Conservation (phyloP, 2,329 filamentous ascomycete species). For the Venturia aucupariae region DNA sequence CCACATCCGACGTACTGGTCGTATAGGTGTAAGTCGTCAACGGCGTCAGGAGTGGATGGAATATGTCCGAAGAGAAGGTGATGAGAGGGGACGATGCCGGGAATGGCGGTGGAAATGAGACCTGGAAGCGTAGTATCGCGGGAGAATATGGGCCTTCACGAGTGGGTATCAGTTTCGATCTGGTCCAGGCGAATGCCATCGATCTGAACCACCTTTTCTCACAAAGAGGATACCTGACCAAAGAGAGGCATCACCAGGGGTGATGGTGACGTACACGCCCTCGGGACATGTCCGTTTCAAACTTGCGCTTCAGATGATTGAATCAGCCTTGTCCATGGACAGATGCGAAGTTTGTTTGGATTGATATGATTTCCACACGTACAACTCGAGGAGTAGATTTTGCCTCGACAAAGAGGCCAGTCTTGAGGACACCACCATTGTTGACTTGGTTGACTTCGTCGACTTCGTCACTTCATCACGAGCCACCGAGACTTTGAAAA, state of each 20-base stretch:
- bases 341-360: constrained; percentile 5
- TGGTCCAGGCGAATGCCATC: not conserved
- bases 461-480: too few species aligned
- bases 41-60: constrained; percentile 86
- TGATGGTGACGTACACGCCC: constrained; percentile 78
- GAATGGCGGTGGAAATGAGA: constrained; percentile 76
- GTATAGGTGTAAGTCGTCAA: constrained; percentile 93
- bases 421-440: not conserved
- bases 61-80: constrained; percentile 85
- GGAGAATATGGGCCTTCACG: constrained; percentile 73
- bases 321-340: not conserved
- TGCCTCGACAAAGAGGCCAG: constrained; percentile 54
- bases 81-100: constrained; percentile 72
- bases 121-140: constrained; percentile 80
- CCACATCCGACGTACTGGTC: constrained; percentile 54
- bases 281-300: constrained; percentile 75
- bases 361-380: constrained; percentile 27
- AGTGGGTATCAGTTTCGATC: not conserved
- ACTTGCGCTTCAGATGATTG: constrained; percentile 50
- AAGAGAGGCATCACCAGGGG: constrained; percentile 66
- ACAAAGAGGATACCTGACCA: constrained; percentile 94
- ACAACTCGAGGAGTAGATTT: constrained; percentile 77
- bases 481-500: not conserved
- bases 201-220: constrained; percentile 58
- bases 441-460: too few species aligned